Evolutionary conservation across 2,329 filamentous ascomycete genomes (phyloP).

Genomic region (Nigrospora sphaerica): DNA sequence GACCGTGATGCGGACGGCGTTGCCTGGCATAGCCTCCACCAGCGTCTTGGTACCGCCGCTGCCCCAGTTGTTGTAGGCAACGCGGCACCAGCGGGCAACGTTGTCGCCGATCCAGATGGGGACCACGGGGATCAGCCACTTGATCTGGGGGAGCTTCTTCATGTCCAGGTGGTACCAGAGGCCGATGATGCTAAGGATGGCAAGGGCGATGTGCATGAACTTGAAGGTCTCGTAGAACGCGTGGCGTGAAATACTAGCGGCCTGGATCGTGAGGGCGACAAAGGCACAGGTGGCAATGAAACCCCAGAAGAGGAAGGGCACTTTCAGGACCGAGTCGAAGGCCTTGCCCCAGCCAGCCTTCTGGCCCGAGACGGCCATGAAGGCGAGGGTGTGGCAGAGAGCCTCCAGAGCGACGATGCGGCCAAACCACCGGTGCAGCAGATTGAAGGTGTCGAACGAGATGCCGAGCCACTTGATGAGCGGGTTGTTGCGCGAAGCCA

Average conservation of each 20-base stretch:
- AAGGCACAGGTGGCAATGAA: constrained; percentile 57
- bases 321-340: constrained; percentile 26
- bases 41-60: constrained; percentile 60
- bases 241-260: constrained; percentile 64
- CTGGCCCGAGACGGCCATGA: constrained; percentile 35
- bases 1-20: constrained; percentile 66
- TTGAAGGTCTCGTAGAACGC: constrained; percentile 78
- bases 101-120: constrained; percentile 64
- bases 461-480: constrained; percentile 65
- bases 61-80: constrained; percentile 62
- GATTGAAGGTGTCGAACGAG: constrained; percentile 77
- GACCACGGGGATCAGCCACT: constrained; percentile 54
- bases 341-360: constrained; percentile 40
- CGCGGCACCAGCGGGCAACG: constrained; percentile 45
- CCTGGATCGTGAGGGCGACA: constrained; percentile 58
- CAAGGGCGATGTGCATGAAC: constrained; percentile 60
- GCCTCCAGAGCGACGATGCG: constrained; percentile 67
- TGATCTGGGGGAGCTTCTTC: constrained; percentile 45
- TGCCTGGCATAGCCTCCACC: constrained; percentile 69
- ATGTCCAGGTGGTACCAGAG: constrained; percentile 62
- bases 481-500: constrained; percentile 73
- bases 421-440: constrained; percentile 75
- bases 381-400: constrained; percentile 58
- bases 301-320: constrained; percentile 50
- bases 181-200: constrained; percentile 51